Conservation (phyloP, 2,329 filamentous ascomycete species). For the Simplicillium aogashimaense region DNA sequence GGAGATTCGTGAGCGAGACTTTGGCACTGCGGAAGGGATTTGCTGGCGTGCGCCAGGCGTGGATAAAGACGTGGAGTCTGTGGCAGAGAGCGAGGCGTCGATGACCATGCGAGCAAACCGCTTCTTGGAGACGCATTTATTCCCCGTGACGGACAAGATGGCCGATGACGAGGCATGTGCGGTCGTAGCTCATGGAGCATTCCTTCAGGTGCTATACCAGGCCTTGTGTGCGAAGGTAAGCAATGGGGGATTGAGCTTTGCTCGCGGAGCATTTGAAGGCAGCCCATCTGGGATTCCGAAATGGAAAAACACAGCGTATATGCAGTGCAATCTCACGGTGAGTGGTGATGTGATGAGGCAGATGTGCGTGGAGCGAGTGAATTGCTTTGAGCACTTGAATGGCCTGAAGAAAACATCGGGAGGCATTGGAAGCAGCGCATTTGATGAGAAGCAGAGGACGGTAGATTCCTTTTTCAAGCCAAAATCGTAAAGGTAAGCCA, state of each 20-base stretch:
- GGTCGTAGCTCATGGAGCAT: slow-evolving; percentile 71
- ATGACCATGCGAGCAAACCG: slow-evolving; percentile 54
- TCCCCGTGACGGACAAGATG: slow-evolving; percentile 32
- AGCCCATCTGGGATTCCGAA: slow-evolving; percentile 16
- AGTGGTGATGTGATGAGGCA: neutral
- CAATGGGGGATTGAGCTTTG: slow-evolving; percentile 8
- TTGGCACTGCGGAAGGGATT: slow-evolving; percentile 60
- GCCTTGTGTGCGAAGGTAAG: slow-evolving; percentile 46
- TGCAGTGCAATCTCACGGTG: slow-evolving; percentile 20
- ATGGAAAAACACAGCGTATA: slow-evolving; percentile 46
- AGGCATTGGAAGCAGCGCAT: slow-evolving; percentile 68
- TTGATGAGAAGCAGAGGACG: slow-evolving; percentile 66
- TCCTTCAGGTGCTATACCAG: slow-evolving; percentile 61
- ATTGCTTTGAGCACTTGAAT: slow-evolving; percentile 61
- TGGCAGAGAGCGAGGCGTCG: slow-evolving; percentile 57
- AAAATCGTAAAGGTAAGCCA: too few species aligned
- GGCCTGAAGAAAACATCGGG: slow-evolving; percentile 71
- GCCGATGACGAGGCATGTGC: slow-evolving; percentile 21
- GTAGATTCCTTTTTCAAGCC: slow-evolving; percentile 76
- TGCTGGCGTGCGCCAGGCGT: slow-evolving; percentile 31
- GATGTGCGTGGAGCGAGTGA: slow-evolving; percentile 48
- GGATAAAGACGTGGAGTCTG: slow-evolving; percentile 22
- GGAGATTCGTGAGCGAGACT: slow-evolving; percentile 60
- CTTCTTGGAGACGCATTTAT: slow-evolving; percentile 58
- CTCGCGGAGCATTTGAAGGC: slow-evolving; percentile 7